A percentile compares a stretch with the other conserved stretches of the same genome.
Conservation (phyloP, 1,284 basidiomycete species). For the Phlebopus sp. region DNA sequence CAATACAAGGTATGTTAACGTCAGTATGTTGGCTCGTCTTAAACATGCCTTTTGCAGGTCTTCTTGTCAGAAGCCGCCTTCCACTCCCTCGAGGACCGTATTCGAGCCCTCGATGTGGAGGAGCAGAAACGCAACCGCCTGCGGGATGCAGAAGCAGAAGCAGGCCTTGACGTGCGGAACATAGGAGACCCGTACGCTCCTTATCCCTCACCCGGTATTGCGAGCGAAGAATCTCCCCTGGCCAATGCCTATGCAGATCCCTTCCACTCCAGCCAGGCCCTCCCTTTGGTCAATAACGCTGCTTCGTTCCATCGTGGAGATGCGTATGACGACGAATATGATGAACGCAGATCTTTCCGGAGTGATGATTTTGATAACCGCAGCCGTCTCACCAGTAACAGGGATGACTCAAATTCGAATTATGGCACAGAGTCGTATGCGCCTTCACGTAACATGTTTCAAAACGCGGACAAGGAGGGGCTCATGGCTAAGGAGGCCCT, state of each 20-base stretch:
- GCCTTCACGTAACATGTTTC: conserved; percentile 94
- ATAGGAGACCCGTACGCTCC: conserved; percentile 78
- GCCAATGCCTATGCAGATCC: conserved; percentile 49
- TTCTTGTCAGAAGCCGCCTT: conserved; percentile 89
- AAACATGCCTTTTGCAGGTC: conserved; percentile 52
- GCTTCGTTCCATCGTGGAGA: conserved; percentile 73
- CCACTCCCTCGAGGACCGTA: conserved; percentile 85
- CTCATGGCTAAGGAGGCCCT: conserved; percentile 77
- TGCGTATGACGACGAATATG: conserved; percentile 73
- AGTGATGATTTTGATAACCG: conserved; percentile 75
- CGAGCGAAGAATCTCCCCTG: conserved; percentile 42
- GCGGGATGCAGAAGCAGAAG: conserved; percentile 72
- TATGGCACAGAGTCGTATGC: conserved; percentile 90
- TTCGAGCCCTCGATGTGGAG: conserved; percentile 80
- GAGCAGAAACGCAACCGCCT: conserved; percentile 77
- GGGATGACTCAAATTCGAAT: conserved; percentile 76
- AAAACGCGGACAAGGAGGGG: conserved; percentile 71
- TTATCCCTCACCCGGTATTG: conserved; percentile 52
- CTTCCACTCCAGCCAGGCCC: conserved; percentile 53
- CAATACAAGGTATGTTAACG: conserved; percentile 63
- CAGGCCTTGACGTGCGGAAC: conserved; percentile 67
- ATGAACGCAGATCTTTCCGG: conserved; percentile 74
- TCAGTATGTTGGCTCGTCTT: not conserved
- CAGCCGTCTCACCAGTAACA: conserved; percentile 70
- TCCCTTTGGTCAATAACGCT: conserved; percentile 77